A percentile compares a stretch with the other conserved stretches of the same genome.
phyloP scores from a whole-genome alignment of 208 protist genomes.

The Leptomonas pyrrhocoris region DNA sequence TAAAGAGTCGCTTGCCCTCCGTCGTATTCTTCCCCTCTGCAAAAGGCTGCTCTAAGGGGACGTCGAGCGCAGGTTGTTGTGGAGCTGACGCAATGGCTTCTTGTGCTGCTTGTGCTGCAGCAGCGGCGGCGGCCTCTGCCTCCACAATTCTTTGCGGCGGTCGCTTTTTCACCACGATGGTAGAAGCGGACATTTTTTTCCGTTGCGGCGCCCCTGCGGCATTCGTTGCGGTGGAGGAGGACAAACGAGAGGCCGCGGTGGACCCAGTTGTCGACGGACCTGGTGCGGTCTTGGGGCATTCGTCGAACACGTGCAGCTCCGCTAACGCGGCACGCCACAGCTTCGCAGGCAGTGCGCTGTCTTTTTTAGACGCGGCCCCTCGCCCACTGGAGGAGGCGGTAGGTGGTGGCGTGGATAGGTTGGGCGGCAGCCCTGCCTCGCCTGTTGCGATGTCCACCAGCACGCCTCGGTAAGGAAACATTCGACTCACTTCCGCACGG shows the following conservation, averaged over 20 bases:
- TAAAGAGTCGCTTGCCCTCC: neutral
- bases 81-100: neutral
- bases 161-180: slow-evolving; percentile 18
- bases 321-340: slow-evolving; percentile 7
- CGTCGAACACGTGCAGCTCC: neutral
- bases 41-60: neutral
- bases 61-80: neutral
- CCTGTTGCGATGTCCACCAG: slow-evolving; percentile 2
- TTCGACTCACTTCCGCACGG: slow-evolving; percentile 2
- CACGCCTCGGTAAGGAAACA: slow-evolving; percentile 25
- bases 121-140: slow-evolving; percentile 8
- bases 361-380: neutral
- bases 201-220: neutral
- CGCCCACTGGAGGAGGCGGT: neutral
- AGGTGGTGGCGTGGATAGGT: neutral
- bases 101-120: neutral
- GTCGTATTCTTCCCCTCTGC: neutral
- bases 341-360: neutral
- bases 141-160: slow-evolving; percentile 10
- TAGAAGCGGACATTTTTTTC: neutral
- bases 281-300: neutral
- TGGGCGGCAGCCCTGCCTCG: neutral
- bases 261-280: neutral
- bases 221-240: neutral
- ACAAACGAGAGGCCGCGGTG: neutral